A percentile compares a stretch with the other conserved stretches of the same genome.
Evolutionary conservation across 108 stramenopile genomes (phyloP).

Genomic region (Pseudonitzschia pungens): DNA sequence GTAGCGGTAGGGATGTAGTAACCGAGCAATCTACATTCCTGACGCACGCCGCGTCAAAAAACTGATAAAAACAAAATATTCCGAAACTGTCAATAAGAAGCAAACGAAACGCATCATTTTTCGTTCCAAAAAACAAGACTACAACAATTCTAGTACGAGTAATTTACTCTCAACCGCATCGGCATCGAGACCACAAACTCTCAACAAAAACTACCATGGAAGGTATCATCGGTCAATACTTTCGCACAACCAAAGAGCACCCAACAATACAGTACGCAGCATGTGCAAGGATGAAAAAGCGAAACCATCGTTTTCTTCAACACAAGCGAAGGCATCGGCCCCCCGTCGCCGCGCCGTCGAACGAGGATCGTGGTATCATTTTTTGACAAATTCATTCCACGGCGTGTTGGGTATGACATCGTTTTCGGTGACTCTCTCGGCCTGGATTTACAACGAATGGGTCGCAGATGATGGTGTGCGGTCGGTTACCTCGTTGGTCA

Average conservation of each 20-base stretch:
- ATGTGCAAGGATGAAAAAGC: not conserved
- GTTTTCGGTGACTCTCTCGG: not conserved
- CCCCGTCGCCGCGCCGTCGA: not conserved
- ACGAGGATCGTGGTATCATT: slow-evolving; percentile 4
- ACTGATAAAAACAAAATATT: too few species aligned
- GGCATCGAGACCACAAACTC: too few species aligned
- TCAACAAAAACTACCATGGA: too few species aligned
- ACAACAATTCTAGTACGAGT: too few species aligned
- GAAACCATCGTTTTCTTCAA: not conserved
- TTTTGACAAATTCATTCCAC: slow-evolving; percentile 7
- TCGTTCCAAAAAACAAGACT: too few species aligned
- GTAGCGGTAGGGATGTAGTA: too few species aligned
- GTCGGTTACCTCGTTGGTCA: not conserved
- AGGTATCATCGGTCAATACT: too few species aligned
- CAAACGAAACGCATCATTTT: too few species aligned
- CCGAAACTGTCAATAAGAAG: too few species aligned
- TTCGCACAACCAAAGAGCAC: not conserved
- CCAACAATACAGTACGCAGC: not conserved
- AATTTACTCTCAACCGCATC: too few species aligned
- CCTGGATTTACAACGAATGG: not conserved
- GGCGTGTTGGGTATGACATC: slow-evolving; percentile 11
- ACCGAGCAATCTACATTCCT: too few species aligned
- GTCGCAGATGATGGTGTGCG: not conserved
- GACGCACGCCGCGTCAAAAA: too few species aligned
- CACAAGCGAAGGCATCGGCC: not conserved